Base-by-base conservation (phyloP, 2,329 filamentous ascomycete genomes). In the Ophiosphaerella herpotricha region DNA sequence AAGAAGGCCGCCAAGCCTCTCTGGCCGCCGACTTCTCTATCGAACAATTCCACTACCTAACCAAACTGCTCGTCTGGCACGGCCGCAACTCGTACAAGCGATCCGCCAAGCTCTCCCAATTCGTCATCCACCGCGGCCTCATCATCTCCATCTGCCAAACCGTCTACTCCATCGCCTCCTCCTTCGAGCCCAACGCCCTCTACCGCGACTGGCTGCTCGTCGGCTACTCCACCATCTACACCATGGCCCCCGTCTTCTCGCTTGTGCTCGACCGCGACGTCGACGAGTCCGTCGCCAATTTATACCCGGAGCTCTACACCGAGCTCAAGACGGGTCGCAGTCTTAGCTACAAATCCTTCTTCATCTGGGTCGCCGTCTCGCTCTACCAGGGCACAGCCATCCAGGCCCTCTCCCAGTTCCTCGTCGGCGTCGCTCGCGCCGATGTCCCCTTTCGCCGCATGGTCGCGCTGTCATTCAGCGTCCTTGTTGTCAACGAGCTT, bases 21-120 rank as follows among this genome's bases (percentile, higher is more conserved):
- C 81, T 99, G 39, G 95, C 95, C 0, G 95, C 94, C 9, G 94
- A 99, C 72, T 99, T 99, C 74, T 94, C 89, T 51, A 96, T 99
- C 62, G 90, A 91, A 52, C 92, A 97, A 66, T 99, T 99, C 75
- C 89, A 87, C 66, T 91, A 99, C 71, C 78, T 99, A 16, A 96
- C 93, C 42, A 99, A 97, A 74, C 82, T 99, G 1, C 83, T 99
- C n/a, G 91, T 99, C 33, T 99, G 95, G 94, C 95, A 99, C 71
- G 94, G 94, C 1, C 86, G 95, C 29, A 99, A 99, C 76, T 93
- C 88, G 63, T 99, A 99, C 80, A 97, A 97, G 75, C 85, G 95
- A 39, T 91, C 86, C 51, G 94, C 94, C 24, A 99, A 99, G 76
- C 83, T 99, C 21, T 91, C 90, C 0, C 95, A 97, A 72, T 99